Evolutionary conservation across 768 basidiomycete genomes (phyloP).

Genomic region (Leccinum truebloodii): DNA sequence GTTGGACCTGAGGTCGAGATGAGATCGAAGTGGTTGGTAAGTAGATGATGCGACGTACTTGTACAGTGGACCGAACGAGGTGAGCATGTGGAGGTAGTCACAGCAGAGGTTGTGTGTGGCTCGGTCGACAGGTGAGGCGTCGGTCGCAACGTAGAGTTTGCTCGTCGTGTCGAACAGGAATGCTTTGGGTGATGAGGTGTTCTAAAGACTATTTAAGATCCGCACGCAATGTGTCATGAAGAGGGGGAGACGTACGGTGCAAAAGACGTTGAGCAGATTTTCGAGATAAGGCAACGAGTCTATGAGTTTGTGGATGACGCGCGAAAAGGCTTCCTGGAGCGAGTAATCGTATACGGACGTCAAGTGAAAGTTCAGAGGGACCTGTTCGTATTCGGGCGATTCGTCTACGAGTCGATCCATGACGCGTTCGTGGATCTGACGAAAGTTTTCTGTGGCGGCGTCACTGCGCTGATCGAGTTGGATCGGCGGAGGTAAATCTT

Average conservation of each 20-base stretch:
- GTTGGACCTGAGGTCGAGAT: constrained; percentile 21
- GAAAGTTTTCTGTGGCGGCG: constrained; percentile 73
- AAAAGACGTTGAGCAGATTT: constrained; percentile 83
- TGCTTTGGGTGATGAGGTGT: constrained; percentile 90
- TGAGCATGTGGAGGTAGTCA: constrained; percentile 87
- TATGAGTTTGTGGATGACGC: constrained; percentile 83
- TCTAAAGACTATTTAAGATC: constrained; percentile 44
- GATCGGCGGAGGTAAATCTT: constrained; percentile 21
- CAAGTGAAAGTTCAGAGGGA: constrained; percentile 83
- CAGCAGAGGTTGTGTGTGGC: constrained; percentile 88
- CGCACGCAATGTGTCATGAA: background rate
- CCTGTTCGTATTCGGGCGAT: constrained; percentile 72
- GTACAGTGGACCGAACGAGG: constrained; percentile 84
- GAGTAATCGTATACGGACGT: constrained; percentile 94
- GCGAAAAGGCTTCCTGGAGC: constrained; percentile 89
- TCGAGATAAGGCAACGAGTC: constrained; percentile 86
- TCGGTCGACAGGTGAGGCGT: constrained; percentile 87
- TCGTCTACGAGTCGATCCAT: constrained; percentile 80
- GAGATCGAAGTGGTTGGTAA: background rate
- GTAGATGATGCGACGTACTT: constrained; percentile 47
- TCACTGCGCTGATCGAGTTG: background rate
- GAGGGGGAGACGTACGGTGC: constrained; percentile 50
- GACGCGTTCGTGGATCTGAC: constrained; percentile 87
- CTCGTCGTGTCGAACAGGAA: constrained; percentile 89
- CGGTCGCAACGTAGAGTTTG: constrained; percentile 89